Evolutionary conservation across 1,139 yeast genomes (phyloP).

Genomic region (Yamadazyma blattariae): DNA sequence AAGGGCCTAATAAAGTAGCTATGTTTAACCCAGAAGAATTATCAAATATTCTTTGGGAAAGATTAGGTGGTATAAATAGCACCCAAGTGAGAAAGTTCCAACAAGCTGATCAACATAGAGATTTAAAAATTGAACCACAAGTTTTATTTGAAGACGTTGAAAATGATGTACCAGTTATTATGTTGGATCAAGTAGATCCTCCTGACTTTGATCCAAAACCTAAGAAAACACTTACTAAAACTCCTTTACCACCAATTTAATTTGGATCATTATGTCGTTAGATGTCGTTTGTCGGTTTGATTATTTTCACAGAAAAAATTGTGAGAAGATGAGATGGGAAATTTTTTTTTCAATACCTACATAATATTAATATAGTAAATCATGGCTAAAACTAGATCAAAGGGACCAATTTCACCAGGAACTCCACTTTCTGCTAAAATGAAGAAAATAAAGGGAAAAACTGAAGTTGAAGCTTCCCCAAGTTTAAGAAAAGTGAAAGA

Average conservation of each 20-base stretch:
- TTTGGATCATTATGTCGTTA: conserved; percentile 5
- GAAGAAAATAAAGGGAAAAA: conserved; percentile 16
- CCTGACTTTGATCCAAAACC: neutral
- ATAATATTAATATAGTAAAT: neutral
- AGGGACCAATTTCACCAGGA: conserved; percentile 20
- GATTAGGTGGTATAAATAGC: conserved; percentile 41
- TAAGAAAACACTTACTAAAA: conserved; percentile 10
- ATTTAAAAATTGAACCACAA: conserved; percentile 27
- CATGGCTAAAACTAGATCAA: conserved; percentile 34
- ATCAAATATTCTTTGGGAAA: conserved; percentile 44
- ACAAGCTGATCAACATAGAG: conserved; percentile 16
- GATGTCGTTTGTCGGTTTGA: conserved; percentile 2
- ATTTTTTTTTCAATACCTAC: conserved; percentile 8
- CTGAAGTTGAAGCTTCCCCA: conserved; percentile 19
- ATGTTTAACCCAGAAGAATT: conserved; percentile 40
- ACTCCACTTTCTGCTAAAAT: conserved; percentile 19
- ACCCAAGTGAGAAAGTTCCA: conserved; percentile 31
- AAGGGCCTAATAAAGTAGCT: conserved; percentile 38
- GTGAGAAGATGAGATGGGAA: conserved; percentile 15
- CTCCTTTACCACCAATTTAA: conserved; percentile 14
- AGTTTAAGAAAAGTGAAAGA: conserved; percentile 15
- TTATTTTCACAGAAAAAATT: neutral
- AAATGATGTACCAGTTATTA: conserved; percentile 38
- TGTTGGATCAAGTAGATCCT: conserved; percentile 23
- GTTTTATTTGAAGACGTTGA: conserved; percentile 36